A percentile compares a stretch with the other conserved stretches of the same genome.
These are phyloP conservation scores for Sphaerobolus stellatus DNA, from an alignment of 1,284 basidiomycete genomes.

Conservation along the genomic window DNA sequence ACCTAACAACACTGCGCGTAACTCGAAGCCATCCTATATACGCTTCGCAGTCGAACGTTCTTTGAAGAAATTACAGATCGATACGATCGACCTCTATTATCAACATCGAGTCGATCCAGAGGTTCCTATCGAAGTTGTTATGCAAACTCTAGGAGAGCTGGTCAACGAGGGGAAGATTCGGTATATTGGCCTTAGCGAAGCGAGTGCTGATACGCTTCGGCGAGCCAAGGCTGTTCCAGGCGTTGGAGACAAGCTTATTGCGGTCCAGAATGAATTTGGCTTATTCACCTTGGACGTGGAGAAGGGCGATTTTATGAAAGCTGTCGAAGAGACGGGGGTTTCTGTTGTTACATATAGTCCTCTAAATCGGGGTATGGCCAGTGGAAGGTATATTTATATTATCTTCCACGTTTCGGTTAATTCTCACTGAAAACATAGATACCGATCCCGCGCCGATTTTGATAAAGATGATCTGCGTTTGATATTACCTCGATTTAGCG, in stretches of 20 bases:
- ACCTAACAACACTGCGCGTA: conserved; percentile 23
- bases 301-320: conserved; percentile 46
- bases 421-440: conserved; percentile 39
- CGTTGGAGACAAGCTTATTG: conserved; percentile 58
- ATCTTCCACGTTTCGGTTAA: too few species aligned
- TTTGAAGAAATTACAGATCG: conserved; percentile 41
- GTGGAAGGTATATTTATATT: conserved; percentile 47
- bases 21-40: conserved; percentile 37
- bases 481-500: too few species aligned
- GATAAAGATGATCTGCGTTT: conserved; percentile 51
- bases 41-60: conserved; percentile 36
- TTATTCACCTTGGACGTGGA: conserved; percentile 60
- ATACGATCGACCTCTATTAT: conserved; percentile 51
- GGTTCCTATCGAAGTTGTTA: conserved; percentile 50
- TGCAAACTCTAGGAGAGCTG: conserved; percentile 51
- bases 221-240: conserved; percentile 62
- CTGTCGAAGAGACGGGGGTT: conserved; percentile 53
- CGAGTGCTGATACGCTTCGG: conserved; percentile 54
- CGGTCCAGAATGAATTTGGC: conserved; percentile 64
- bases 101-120: conserved; percentile 41
- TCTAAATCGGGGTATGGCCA: conserved; percentile 61
- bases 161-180: conserved; percentile 61
- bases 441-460: too few species aligned
- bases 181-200: conserved; percentile 63
- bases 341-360: conserved; percentile 61